phyloP scores from a whole-genome alignment of 1,284 basidiomycete species.

The Anthracocystis walkeri region DNA sequence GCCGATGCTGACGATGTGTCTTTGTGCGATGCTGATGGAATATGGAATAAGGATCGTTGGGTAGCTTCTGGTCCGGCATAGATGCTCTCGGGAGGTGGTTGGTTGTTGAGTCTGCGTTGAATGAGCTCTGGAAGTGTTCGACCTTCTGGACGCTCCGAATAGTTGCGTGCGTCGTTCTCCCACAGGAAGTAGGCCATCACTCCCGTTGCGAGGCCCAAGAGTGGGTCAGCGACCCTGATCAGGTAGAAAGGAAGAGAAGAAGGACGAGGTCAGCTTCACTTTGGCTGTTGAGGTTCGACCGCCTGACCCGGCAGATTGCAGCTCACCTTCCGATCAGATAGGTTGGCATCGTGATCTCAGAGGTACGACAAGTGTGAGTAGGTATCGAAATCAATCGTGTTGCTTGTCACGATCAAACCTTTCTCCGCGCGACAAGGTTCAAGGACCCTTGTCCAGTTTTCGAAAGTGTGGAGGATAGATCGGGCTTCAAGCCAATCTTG shows the following conservation, averaged over 20 bases:
- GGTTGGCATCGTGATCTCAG: conserved; percentile 22
- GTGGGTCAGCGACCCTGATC: conserved; percentile 51
- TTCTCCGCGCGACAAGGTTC: background rate
- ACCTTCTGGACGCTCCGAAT: conserved; percentile 52
- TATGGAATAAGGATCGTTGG: conserved; percentile 38
- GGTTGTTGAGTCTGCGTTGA: conserved; percentile 30
- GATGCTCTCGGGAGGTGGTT: conserved; percentile 26
- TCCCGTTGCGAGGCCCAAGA: conserved; percentile 64
- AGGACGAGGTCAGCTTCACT: conserved; percentile 3
- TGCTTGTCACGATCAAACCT: background rate
- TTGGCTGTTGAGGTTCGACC: background rate
- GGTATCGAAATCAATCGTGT: background rate
- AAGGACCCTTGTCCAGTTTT: conserved; percentile 4
- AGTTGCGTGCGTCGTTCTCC: conserved; percentile 64
- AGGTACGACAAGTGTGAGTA: background rate
- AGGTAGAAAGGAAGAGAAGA: background rate
- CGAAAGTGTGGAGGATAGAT: conserved; percentile 3
- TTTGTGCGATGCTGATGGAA: conserved; percentile 32
- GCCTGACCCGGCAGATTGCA: background rate
- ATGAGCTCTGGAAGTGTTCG: conserved; percentile 55
- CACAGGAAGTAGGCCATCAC: conserved; percentile 65
- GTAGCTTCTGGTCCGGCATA: conserved; percentile 34
- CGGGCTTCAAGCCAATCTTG: conserved; percentile 3
- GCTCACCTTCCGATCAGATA: conserved; percentile 46
- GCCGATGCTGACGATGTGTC: background rate